These are phyloP conservation scores for Potentilla sterilis DNA, from an alignment of 306 rosid genomes.

Conservation along the genomic window DNA sequence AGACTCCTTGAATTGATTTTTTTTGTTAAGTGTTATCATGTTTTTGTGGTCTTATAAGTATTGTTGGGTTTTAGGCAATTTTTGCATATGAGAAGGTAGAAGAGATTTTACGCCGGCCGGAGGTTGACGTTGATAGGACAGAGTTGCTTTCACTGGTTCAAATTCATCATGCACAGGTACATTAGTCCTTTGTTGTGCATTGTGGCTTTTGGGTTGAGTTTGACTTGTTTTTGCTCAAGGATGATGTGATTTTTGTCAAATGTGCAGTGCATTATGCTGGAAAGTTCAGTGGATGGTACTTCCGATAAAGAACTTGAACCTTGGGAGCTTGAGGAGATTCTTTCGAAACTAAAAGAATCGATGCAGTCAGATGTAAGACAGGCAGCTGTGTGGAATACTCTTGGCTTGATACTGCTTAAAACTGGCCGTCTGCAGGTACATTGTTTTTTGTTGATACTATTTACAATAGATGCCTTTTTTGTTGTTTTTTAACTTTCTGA, in stretches of 20 bases:
- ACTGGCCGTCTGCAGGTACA: slow-evolving; percentile 81
- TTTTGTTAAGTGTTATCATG: neutral
- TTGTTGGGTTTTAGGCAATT: slow-evolving; percentile 57
- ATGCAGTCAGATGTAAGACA: slow-evolving; percentile 77
- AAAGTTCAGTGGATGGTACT: slow-evolving; percentile 63
- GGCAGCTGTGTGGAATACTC: slow-evolving; percentile 90
- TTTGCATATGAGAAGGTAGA: slow-evolving; percentile 80
- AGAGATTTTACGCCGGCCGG: slow-evolving; percentile 75
- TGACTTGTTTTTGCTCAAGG: slow-evolving; percentile 17
- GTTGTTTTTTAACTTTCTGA: slow-evolving; percentile 18
- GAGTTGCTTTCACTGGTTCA: slow-evolving; percentile 86
- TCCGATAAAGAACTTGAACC: slow-evolving; percentile 81
- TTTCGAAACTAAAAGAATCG: slow-evolving; percentile 70
- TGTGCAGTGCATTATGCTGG: slow-evolving; percentile 78
- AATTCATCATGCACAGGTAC: slow-evolving; percentile 96
- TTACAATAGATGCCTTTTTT: slow-evolving; percentile 18
- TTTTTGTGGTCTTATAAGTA: slow-evolving; percentile 18
- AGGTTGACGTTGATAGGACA: slow-evolving; percentile 72
- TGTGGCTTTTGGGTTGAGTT: neutral
- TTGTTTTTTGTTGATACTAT: slow-evolving; percentile 3
- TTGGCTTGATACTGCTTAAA: slow-evolving; percentile 81
- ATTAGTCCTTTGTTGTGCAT: slow-evolving; percentile 15
- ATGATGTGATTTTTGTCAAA: slow-evolving; percentile 43
- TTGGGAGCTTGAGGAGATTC: slow-evolving; percentile 75
- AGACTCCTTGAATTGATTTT: neutral